Percentiles rank a stretch among this genome's conserved stretches.
phyloP scores from a whole-genome alignment of 805 yeast species.

The Starmerella apis region DNA sequence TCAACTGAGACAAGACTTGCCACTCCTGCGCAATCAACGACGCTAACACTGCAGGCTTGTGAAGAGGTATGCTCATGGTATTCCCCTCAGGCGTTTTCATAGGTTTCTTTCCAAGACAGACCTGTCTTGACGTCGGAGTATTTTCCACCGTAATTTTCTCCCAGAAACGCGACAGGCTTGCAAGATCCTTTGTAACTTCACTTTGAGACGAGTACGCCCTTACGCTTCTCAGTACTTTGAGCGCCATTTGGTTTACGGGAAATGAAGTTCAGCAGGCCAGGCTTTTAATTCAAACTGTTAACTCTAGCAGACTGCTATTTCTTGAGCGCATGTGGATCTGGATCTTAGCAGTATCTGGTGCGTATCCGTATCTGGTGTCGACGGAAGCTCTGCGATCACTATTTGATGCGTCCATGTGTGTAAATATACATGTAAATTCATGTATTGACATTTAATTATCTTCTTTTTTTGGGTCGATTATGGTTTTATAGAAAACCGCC shows the following conservation, averaged over 20 bases:
- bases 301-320: not conserved
- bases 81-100: conserved; percentile 78
- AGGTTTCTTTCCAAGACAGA: conserved; percentile 65
- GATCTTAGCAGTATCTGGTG: too few relatives aligned
- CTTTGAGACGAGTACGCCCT: not conserved
- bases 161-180: conserved; percentile 53
- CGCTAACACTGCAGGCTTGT: conserved; percentile 45
- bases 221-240: not conserved
- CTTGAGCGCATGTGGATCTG: too few relatives aligned
- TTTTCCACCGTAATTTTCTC: conserved; percentile 48
- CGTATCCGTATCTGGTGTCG: too few relatives aligned
- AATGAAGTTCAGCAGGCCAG: not conserved
- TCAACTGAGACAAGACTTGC: conserved; percentile 53
- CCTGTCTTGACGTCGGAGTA: conserved; percentile 34
- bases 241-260: not conserved
- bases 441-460: too few relatives aligned
- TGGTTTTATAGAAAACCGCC: too few relatives aligned
- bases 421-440: too few relatives aligned
- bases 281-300: not conserved
- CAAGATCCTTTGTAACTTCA: conserved; percentile 1
- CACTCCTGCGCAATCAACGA: conserved; percentile 77
- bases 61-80: conserved; percentile 50
- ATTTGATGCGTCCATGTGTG: too few relatives aligned
- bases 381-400: too few relatives aligned
- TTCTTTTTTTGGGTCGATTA: too few relatives aligned